These are phyloP conservation scores for Fulvia fulva DNA, from an alignment of 2,329 filamentous ascomycete species.

Conservation along the genomic window DNA sequence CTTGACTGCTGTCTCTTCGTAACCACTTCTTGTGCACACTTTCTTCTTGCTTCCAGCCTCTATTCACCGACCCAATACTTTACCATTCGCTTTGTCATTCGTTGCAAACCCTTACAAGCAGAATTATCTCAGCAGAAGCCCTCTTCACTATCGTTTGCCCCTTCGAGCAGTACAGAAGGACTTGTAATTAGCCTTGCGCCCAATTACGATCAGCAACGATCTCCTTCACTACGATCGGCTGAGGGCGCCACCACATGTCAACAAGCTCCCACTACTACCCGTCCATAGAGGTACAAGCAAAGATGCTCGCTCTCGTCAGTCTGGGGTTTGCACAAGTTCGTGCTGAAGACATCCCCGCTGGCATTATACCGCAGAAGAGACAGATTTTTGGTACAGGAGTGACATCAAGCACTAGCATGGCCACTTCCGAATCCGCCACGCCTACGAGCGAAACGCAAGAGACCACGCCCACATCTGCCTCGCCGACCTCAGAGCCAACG, in stretches of 20 bases:
- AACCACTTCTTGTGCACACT: not conserved
- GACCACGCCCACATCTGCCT: conserved; percentile 10
- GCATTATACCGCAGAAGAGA: conserved; percentile 34
- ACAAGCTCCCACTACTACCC: not conserved
- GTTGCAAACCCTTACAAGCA: not conserved
- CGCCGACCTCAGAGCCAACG: conserved; percentile 5
- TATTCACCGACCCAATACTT: not conserved
- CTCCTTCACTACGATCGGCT: not conserved
- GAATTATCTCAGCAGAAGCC: not conserved
- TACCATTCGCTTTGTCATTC: conserved; percentile 1
- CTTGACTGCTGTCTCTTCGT: not conserved
- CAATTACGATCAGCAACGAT: conserved; percentile 6
- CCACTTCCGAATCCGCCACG: conserved; percentile 12
- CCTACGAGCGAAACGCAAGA: conserved; percentile 11
- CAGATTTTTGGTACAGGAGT: conserved; percentile 32
- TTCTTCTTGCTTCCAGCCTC: not conserved
- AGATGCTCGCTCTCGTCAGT: conserved; percentile 29
- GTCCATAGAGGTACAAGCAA: conserved; percentile 10
- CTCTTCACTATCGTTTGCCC: not conserved
- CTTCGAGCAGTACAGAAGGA: not conserved
- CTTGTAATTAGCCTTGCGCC: conserved; percentile 1
- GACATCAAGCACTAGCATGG: conserved; percentile 15
- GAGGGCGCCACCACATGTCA: not conserved
- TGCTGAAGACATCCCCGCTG: conserved; percentile 29
- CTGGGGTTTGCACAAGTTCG: conserved; percentile 30